Evolutionary conservation across 2,329 filamentous ascomycete genomes (phyloP), one percentile per base, ranked within the genome.

Genomic region (Conoideocrella luteorostrata): DNA sequence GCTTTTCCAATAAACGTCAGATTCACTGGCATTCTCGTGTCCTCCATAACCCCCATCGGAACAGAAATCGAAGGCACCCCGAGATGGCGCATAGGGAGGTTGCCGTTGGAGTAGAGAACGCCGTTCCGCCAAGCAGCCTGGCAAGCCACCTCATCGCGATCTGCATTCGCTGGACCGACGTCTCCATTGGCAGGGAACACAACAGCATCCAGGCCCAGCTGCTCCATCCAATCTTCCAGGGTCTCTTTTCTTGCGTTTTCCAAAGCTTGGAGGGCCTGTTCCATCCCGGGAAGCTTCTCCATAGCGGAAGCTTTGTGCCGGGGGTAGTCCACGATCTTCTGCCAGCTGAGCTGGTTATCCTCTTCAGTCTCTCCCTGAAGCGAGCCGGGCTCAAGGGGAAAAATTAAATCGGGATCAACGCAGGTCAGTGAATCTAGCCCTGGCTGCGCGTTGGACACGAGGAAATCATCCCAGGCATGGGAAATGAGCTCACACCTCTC

Each of bases 51-150:
- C 0, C 75, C 75, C 75, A 78, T 78, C 0, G 73, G 68, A 0
- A 77, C 71, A 0, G 66, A 72, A 2, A 79, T 64, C 0, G 70
- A 74, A 0, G 76, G 76, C 1, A 79, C 65, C 1, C 76, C 75
- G 2, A 78, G 59, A 43, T 79, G 75, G 10, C 74, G 61, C 1
- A 80, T 59, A 0, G 69, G 70, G 2, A 72, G 60, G 41, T 77
- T 77, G 1, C 75, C 74, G 43, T 78, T 75, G 0, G 66, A 69
- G 46, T 77, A 78, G 32, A 67, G 68, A 4, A 78, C 67, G 0
- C 76, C 75, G 38, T 78, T 55, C 1, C 46, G 46, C 46, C 54
- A 50, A 3, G 53, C 55, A 26, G 44, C 32, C 0, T 33, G 13
- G 9, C 51, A 54, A 1, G 46, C 47, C 1, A 41, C 43, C 1